These are phyloP conservation scores for Chytriomyces sp. DNA, from an alignment of 192 early-diverging fungal species.

Conservation along the genomic window DNA sequence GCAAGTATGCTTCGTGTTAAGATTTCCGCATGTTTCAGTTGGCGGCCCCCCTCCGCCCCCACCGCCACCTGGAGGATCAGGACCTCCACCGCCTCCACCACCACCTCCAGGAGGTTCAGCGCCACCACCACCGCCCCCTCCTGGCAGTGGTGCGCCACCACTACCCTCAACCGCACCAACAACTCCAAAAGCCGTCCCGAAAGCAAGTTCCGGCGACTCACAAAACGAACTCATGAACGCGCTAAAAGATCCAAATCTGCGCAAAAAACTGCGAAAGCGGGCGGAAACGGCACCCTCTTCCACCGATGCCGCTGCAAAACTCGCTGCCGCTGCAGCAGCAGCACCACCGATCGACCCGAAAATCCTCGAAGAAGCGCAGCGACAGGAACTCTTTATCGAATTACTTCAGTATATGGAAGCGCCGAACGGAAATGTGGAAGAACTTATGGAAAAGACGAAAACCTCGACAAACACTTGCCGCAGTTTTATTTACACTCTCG, in stretches of 20 bases:
- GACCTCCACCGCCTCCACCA: constrained; percentile 38
- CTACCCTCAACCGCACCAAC: constrained; percentile 21
- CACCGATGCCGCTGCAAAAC: background rate
- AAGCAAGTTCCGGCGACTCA: constrained; percentile 18
- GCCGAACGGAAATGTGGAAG: constrained; percentile 60
- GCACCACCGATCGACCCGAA: constrained; percentile 3
- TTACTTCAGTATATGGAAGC: constrained; percentile 64
- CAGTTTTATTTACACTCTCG: constrained; percentile 57
- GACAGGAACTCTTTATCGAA: constrained; percentile 56
- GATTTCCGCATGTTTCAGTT: background rate
- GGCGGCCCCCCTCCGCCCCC: constrained; percentile 40
- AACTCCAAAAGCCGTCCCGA: background rate
- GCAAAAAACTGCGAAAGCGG: constrained; percentile 47
- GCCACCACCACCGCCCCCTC: constrained; percentile 41
- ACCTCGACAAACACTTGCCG: constrained; percentile 48
- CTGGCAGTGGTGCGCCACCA: constrained; percentile 33
- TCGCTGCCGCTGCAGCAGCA: background rate
- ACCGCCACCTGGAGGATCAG: constrained; percentile 35
- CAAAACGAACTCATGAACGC: constrained; percentile 43
- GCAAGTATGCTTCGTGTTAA: background rate
- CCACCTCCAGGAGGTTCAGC: constrained; percentile 20
- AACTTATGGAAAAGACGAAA: constrained; percentile 51
- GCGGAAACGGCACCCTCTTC: background rate
- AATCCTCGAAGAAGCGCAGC: constrained; percentile 29
- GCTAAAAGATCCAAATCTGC: constrained; percentile 48